phyloP scores from a whole-genome alignment of 2,329 filamentous ascomycete genomes.

The Diplodia scrobiculata region DNA sequence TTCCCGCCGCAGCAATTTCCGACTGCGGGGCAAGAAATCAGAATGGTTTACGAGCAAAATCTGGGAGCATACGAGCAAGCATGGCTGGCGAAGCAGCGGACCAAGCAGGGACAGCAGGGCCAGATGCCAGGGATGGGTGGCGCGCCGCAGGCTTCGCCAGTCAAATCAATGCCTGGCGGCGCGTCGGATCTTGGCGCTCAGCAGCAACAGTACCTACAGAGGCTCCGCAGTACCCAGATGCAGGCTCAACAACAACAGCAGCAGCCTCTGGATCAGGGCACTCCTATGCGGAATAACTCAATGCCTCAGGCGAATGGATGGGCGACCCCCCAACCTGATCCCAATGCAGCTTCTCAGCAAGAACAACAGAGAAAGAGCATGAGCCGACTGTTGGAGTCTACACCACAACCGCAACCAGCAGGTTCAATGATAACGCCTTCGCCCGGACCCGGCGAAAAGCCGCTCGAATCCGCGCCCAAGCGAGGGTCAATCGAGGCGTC shows the following conservation, averaged over 20 bases:
- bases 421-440: conserved; percentile 36
- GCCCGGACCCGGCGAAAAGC: conserved; percentile 36
- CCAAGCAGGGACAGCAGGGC: conserved; percentile 41
- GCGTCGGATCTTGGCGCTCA: conserved; percentile 55
- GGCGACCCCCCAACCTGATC: conserved; percentile 50
- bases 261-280: conserved; percentile 22
- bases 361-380: conserved; percentile 43
- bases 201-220: conserved; percentile 35
- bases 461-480: conserved; percentile 32
- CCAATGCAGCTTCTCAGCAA: conserved; percentile 28
- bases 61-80: conserved; percentile 75
- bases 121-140: conserved; percentile 44
- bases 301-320: conserved; percentile 46
- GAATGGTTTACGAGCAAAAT: conserved; percentile 73
- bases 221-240: conserved; percentile 21
- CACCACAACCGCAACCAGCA: conserved; percentile 38
- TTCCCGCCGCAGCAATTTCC: conserved; percentile 53
- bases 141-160: conserved; percentile 40
- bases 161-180: conserved; percentile 37
- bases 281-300: conserved; percentile 26
- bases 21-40: conserved; percentile 68
- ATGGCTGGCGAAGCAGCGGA: conserved; percentile 59
- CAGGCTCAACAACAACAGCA: conserved; percentile 20
- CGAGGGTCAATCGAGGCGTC: conserved; percentile 30
- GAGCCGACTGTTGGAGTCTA: conserved; percentile 43